Evolutionary conservation across 2,329 filamentous ascomycete genomes (phyloP).

Genomic region (Pezicula carpinea): DNA sequence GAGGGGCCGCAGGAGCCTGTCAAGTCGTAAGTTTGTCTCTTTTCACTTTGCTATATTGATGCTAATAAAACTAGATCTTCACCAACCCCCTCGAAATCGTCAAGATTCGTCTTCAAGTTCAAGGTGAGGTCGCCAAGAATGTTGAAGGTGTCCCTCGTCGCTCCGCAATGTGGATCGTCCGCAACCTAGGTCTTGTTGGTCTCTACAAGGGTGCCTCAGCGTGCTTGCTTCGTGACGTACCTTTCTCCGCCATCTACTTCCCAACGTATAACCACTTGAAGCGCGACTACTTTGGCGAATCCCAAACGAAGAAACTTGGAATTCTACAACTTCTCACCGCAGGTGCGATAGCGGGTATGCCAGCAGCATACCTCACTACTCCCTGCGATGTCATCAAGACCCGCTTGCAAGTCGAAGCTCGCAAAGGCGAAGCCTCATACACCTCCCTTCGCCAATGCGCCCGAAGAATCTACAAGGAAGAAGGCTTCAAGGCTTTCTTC

Average conservation of each 20-base stretch:
- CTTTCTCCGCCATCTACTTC: constrained; percentile 99
- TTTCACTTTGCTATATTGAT: constrained; percentile 1
- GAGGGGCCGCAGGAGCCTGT: constrained; percentile 85
- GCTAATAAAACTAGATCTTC: constrained; percentile 60
- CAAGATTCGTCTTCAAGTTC: constrained; percentile 96
- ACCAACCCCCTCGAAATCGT: constrained; percentile 98
- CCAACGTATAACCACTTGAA: constrained; percentile 94
- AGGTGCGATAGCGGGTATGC: constrained; percentile 91
- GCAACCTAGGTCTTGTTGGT: constrained; percentile 87
- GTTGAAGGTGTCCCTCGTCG: constrained; percentile 78
- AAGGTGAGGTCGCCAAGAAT: constrained; percentile 90
- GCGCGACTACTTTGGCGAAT: constrained; percentile 89
- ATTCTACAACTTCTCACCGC: constrained; percentile 88
- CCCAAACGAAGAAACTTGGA: constrained; percentile 79
- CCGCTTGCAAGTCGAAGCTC: constrained; percentile 91
- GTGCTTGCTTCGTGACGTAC: constrained; percentile 91
- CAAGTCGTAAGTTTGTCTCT: constrained; percentile 74
- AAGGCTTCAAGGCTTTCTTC: constrained; percentile 96
- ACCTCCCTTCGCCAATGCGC: constrained; percentile 84
- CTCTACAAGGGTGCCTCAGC: constrained; percentile 96
- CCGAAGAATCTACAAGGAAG: constrained; percentile 76
- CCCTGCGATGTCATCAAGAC: constrained; percentile 99
- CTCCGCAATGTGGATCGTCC: constrained; percentile 96
- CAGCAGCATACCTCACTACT: constrained; percentile 89
- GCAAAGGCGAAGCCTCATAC: constrained; percentile 89